These are phyloP conservation scores for Tolypocladium tundrense DNA, from an alignment of 2,329 filamentous ascomycete genomes.

Conservation along the genomic window DNA sequence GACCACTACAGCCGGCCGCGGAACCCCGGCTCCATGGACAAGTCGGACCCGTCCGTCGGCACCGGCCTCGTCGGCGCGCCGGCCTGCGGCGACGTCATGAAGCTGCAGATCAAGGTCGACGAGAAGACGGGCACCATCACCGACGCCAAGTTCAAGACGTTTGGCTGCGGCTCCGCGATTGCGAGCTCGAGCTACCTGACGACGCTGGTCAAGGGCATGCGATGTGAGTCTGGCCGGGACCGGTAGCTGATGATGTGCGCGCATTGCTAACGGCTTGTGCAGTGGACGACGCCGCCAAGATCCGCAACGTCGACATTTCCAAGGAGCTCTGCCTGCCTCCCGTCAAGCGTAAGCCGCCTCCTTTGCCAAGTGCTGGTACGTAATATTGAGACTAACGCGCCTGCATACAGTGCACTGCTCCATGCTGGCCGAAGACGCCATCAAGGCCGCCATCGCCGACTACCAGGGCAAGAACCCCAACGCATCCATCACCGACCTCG, in stretches of 20 bases:
- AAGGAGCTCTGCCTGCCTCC: slow-evolving; percentile 87
- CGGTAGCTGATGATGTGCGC: neutral
- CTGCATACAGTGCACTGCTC: slow-evolving; percentile 67
- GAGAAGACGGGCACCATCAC: slow-evolving; percentile 78
- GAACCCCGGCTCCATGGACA: slow-evolving; percentile 50
- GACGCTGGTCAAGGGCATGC: slow-evolving; percentile 92
- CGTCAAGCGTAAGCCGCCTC: slow-evolving; percentile 61
- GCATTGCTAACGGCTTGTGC: neutral
- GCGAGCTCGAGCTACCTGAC: slow-evolving; percentile 84
- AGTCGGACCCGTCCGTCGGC: slow-evolving; percentile 73
- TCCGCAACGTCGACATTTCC: slow-evolving; percentile 96
- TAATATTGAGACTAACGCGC: neutral
- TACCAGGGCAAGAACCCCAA: slow-evolving; percentile 68
- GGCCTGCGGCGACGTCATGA: slow-evolving; percentile 87
- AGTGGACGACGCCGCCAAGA: slow-evolving; percentile 80
- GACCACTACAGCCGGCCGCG: slow-evolving; percentile 43
- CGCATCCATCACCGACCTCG: slow-evolving; percentile 58
- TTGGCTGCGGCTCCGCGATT: slow-evolving; percentile 90
- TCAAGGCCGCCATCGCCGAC: slow-evolving; percentile 82
- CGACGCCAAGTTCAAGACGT: slow-evolving; percentile 97
- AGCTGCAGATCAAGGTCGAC: slow-evolving; percentile 72
- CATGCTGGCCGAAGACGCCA: slow-evolving; percentile 85
- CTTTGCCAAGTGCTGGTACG: neutral
- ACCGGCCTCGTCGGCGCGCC: slow-evolving; percentile 86
- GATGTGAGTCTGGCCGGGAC: slow-evolving; percentile 10